phyloP scores from a whole-genome alignment of 257 asterid species.

The Nemophila menziesii region DNA sequence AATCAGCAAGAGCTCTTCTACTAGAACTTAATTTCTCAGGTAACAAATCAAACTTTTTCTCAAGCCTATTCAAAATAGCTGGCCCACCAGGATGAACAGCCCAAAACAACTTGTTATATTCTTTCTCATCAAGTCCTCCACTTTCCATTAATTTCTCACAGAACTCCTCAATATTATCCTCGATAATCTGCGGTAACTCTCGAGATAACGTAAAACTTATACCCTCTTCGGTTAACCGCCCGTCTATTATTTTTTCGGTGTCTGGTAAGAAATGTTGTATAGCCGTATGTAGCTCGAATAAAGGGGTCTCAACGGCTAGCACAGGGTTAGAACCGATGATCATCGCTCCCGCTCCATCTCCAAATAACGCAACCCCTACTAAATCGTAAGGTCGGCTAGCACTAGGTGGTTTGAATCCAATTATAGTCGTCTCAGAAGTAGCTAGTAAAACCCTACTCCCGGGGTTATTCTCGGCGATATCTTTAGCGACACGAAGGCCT shows the following conservation, averaged over 20 bases:
- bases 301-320: slow-evolving; percentile 29
- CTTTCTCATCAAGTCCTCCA: slow-evolving; percentile 22
- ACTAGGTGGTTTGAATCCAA: slow-evolving; percentile 84
- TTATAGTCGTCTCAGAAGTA: slow-evolving; percentile 82
- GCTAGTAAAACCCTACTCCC: slow-evolving; percentile 70
- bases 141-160: slow-evolving; percentile 44
- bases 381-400: slow-evolving; percentile 63
- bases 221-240: slow-evolving; percentile 82
- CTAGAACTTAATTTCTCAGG: slow-evolving; percentile 70
- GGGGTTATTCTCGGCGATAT: slow-evolving; percentile 90
- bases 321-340: slow-evolving; percentile 44
- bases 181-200: slow-evolving; percentile 73
- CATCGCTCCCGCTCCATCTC: slow-evolving; percentile 92
- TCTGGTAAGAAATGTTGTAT: slow-evolving; percentile 67
- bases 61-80: slow-evolving; percentile 69
- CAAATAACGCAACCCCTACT: slow-evolving; percentile 86
- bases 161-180: slow-evolving; percentile 56
- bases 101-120: slow-evolving; percentile 70
- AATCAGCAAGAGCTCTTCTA: slow-evolving; percentile 70
- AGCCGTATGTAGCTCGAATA: slow-evolving; percentile 66
- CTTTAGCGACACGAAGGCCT: slow-evolving; percentile 90
- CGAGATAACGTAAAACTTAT: slow-evolving; percentile 71
- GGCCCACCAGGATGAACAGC: slow-evolving; percentile 99
- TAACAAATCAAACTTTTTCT: slow-evolving; percentile 49
- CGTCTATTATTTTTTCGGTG: slow-evolving; percentile 82